Base-by-base conservation (phyloP, 352 stramenopile genomes). In the Aphanomyces invadans region DNA sequence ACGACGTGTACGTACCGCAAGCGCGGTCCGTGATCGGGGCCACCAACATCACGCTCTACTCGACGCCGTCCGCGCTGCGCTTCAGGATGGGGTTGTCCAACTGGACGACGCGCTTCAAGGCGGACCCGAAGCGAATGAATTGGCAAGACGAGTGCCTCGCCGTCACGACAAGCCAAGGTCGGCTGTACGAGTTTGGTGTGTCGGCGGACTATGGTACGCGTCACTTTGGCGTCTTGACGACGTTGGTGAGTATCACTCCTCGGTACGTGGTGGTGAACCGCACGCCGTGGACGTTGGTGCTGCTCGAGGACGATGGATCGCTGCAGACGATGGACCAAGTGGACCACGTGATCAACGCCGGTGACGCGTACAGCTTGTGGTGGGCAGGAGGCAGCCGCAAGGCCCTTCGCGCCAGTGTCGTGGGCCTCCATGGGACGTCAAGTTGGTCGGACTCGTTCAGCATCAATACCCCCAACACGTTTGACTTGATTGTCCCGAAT, bases 71-170 rank as follows among this genome's bases (percentile, higher is more conserved):
- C 2, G 71, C 76, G 10, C 62, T 93, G 62, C 77, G 85, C 26
- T 71, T 92, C 17, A 75, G 78, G 10, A 79, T 89, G 68, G 63
- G 62, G 21, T 72, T 74, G 0, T 84, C 76, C 63, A 77, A 76
- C 21, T 94, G 85, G 85, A 91, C 83, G 19, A 61, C 80, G 21
- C 77, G 80, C 2, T 90, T 94, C 62, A 75, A 79, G 54, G 79
- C 83, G 0, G 85, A 94, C 31, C 85, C 85, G 4, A 73, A 78
- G 42, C 70, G 74, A n/a, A 59, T 94, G 31, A 91, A 84, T 39
- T 94, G 85, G 85, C 85, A 94, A 60, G 83, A 94, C 56, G 85
- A 94, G 62, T 90, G 83, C 42, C 71, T 94, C 2, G 74, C 79
- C 3, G 63, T 91, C 17, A 77, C 76, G 3, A 76, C 80, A 0